These are phyloP conservation scores for Lactifluus piperatus DNA, from an alignment of 768 basidiomycete genomes.

Conservation along the genomic window DNA sequence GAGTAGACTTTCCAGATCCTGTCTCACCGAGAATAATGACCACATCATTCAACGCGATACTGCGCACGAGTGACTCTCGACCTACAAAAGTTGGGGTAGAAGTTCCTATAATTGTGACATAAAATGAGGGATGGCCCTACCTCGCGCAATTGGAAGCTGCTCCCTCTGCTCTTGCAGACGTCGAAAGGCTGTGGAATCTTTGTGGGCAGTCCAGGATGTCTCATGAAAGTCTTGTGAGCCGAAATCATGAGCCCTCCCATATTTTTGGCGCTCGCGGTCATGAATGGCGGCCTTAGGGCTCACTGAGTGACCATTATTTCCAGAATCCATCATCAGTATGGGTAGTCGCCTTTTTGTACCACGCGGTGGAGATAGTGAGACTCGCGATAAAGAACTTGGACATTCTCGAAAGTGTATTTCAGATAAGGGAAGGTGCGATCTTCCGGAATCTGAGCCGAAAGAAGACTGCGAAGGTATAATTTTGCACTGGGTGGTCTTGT, in stretches of 20 bases:
- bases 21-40: constrained; percentile 93
- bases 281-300: not conserved
- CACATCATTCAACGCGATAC: constrained; percentile 70
- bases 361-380: not conserved
- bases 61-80: constrained; percentile 62
- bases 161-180: constrained; percentile 53
- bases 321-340: constrained; percentile 1
- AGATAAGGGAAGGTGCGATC: not conserved
- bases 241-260: not conserved
- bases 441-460: not conserved
- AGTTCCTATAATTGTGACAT: not conserved
- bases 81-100: constrained; percentile 29
- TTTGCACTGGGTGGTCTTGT: not conserved
- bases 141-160: constrained; percentile 72
- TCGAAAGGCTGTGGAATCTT: constrained; percentile 12
- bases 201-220: constrained; percentile 17
- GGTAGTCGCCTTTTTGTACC: constrained; percentile 8
- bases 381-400: too few relatives aligned
- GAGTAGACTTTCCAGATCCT: constrained; percentile 97
- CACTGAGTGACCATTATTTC: not conserved
- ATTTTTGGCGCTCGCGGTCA: constrained; percentile 15
- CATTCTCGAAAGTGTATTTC: not conserved
- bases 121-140: constrained; percentile 30
- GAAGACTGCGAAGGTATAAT: not conserved
- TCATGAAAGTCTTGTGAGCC: not conserved